A percentile compares a stretch with the other conserved stretches of the same genome.
Evolutionary conservation across 208 protist species (phyloP).

Genomic region (Leishmania turanica): DNA sequence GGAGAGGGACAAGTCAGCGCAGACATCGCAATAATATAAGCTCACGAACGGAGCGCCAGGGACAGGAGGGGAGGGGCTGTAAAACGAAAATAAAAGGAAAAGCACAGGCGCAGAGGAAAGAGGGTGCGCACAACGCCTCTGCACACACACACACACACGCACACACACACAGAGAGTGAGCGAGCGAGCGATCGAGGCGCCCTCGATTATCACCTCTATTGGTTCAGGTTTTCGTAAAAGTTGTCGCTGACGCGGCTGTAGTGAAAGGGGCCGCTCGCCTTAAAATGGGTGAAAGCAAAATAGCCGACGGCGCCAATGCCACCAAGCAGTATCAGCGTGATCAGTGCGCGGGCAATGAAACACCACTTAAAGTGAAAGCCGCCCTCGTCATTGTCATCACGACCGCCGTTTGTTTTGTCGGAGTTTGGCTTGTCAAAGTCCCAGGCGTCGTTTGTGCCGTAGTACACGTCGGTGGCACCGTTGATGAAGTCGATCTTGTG

Average conservation of each 20-base stretch:
- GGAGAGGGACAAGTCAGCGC: background rate
- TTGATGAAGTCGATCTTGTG: conserved; percentile 45
- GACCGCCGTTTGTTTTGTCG: conserved; percentile 31
- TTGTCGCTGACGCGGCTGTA: conserved; percentile 45
- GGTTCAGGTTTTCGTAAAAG: conserved; percentile 54
- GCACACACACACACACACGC: background rate
- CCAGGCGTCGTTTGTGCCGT: conserved; percentile 52
- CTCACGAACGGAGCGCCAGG: background rate
- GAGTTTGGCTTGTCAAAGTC: conserved; percentile 49
- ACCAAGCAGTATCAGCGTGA: conserved; percentile 14
- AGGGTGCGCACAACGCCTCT: background rate
- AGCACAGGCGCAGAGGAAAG: background rate
- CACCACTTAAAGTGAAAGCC: background rate
- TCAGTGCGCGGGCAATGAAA: conserved; percentile 7
- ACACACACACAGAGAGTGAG: background rate
- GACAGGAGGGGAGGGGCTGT: background rate
- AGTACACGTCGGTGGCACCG: conserved; percentile 31
- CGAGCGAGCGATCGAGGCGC: background rate
- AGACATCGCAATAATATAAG: background rate
- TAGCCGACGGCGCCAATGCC: conserved; percentile 11
- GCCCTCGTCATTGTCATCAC: conserved; percentile 1
- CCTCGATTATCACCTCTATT: conserved; percentile 5
- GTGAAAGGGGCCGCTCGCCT: conserved; percentile 7
- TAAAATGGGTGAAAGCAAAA: conserved; percentile 17
- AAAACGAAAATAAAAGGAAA: background rate